Evolutionary conservation across 441 rosid species (phyloP).

Genomic region (Euphorbia corollata): DNA sequence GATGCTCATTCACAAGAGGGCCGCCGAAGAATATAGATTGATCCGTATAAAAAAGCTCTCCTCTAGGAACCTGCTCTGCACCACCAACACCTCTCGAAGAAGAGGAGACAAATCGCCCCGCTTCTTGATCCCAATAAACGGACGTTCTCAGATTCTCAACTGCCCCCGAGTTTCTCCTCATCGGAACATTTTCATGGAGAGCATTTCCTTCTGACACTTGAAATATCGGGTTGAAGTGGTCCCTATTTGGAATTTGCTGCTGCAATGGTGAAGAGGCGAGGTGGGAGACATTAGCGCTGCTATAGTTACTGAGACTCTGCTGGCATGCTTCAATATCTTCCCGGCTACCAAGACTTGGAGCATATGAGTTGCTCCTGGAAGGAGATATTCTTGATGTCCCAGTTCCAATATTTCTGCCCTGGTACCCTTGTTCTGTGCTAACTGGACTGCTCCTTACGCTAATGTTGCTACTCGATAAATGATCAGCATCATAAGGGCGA

Average conservation of each 20-base stretch:
- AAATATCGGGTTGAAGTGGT: conserved; percentile 72
- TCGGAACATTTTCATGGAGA: conserved; percentile 21
- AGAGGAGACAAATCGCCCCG: conserved; percentile 73
- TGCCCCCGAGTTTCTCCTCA: conserved; percentile 25
- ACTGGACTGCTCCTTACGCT: conserved; percentile 75
- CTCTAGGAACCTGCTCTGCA: conserved; percentile 35
- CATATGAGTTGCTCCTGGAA: conserved; percentile 38
- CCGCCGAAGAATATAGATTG: conserved; percentile 65
- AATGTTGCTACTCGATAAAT: conserved; percentile 52
- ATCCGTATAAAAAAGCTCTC: conserved; percentile 49
- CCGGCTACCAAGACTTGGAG: conserved; percentile 49
- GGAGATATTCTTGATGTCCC: conserved; percentile 35
- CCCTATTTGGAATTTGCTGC: conserved; percentile 40
- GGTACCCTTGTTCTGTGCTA: conserved; percentile 44
- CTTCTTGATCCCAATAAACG: conserved; percentile 86
- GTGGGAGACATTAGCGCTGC: conserved; percentile 50
- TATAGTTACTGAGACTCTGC: conserved; percentile 44
- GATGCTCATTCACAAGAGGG: conserved; percentile 45
- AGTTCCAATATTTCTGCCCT: conserved; percentile 26
- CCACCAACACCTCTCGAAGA: conserved; percentile 24
- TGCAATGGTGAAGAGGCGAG: conserved; percentile 34
- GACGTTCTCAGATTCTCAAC: conserved; percentile 41
- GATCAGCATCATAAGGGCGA: conserved; percentile 45
- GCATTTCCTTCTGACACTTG: conserved; percentile 41
- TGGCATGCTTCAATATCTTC: conserved; percentile 50